phyloP scores from a whole-genome alignment of 2,329 filamentous ascomycete species.

The Diaporthe caulivora region DNA sequence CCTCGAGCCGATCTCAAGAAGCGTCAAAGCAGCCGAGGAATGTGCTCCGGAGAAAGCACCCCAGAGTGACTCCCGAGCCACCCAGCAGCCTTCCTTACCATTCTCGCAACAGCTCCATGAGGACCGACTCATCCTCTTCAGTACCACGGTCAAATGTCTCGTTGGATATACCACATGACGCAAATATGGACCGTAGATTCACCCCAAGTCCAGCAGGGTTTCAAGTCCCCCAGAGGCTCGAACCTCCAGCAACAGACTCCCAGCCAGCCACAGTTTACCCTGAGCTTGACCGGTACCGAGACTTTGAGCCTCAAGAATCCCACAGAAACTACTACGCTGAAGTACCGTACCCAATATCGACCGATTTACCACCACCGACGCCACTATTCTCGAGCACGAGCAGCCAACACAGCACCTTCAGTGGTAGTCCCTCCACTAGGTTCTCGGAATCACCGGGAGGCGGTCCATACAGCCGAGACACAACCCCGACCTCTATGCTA shows the following conservation, averaged over 20 bases:
- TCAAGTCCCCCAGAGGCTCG: slow-evolving; percentile 56
- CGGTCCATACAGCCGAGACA: slow-evolving; percentile 80
- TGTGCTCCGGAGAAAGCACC: slow-evolving; percentile 63
- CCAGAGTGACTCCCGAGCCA: slow-evolving; percentile 57
- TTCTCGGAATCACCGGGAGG: slow-evolving; percentile 80
- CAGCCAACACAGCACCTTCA: slow-evolving; percentile 70
- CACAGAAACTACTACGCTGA: slow-evolving; percentile 55
- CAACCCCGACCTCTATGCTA: slow-evolving; percentile 82
- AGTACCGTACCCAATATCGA: slow-evolving; percentile 68
- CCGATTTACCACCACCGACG: slow-evolving; percentile 75
- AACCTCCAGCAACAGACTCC: slow-evolving; percentile 52
- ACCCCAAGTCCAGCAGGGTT: slow-evolving; percentile 60
- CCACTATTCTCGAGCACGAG: slow-evolving; percentile 73
- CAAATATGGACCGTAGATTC: slow-evolving; percentile 56
- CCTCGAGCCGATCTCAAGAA: slow-evolving; percentile 51
- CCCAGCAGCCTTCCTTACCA: slow-evolving; percentile 49
- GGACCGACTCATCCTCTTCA: slow-evolving; percentile 58
- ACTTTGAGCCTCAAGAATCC: slow-evolving; percentile 55
- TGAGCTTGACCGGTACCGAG: slow-evolving; percentile 72
- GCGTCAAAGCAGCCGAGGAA: slow-evolving; percentile 53
- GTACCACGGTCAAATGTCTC: slow-evolving; percentile 53
- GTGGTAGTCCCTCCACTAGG: slow-evolving; percentile 79
- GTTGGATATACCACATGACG: slow-evolving; percentile 49
- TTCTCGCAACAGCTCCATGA: slow-evolving; percentile 51
- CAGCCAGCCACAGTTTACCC: slow-evolving; percentile 66